Percentiles rank a stretch among this genome's conserved stretches.
Conservation (phyloP, 2,329 filamentous ascomycete species). For the Penicillium sp. region DNA sequence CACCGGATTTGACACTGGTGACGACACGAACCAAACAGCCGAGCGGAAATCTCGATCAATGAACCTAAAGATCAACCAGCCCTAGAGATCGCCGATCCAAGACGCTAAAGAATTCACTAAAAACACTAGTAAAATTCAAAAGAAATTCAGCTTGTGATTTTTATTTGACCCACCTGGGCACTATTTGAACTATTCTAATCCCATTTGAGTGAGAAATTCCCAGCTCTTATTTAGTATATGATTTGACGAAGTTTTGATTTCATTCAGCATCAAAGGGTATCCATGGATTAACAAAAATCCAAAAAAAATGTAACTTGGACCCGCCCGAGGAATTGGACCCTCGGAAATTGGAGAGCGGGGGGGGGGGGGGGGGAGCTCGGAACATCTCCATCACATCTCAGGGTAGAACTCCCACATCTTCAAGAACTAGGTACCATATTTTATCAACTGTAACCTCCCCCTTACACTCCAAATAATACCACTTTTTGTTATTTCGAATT, state of each 20-base stretch:
- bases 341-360: neutral
- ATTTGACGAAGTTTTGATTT: neutral
- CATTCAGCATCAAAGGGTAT: neutral
- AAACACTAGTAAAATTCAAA: neutral
- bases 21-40: neutral
- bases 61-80: neutral
- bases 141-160: neutral
- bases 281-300: neutral
- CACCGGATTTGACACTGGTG: neutral
- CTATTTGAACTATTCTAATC: neutral
- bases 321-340: neutral
- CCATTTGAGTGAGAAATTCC: neutral
- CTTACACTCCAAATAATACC: neutral
- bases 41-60: neutral
- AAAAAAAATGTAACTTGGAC: neutral
- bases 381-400: neutral
- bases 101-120: neutral
- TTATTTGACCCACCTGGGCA: neutral
- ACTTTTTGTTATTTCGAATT: neutral
- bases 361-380: neutral
- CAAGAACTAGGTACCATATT: neutral
- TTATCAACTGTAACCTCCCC: neutral
- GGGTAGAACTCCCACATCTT: neutral
- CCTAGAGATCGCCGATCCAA: neutral
- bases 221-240: neutral